Conservation (phyloP, 2,329 filamentous ascomycete genomes). For the Lachnellula cervina region DNA sequence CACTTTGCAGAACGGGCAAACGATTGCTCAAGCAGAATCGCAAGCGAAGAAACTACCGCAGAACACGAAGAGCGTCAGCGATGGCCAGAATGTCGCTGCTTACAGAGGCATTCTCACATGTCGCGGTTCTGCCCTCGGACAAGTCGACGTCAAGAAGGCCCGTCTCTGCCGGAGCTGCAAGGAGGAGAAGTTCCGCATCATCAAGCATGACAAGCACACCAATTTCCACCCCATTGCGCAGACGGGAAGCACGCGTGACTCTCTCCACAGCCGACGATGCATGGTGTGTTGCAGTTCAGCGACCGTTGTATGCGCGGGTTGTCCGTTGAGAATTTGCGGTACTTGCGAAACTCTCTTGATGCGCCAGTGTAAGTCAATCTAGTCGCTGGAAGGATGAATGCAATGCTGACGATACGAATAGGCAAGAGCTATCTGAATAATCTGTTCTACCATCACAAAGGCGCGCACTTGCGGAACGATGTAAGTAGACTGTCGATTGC, state of each 20-base stretch:
- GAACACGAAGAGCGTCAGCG: not conserved
- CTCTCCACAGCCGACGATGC: not conserved
- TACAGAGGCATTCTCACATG: conserved; percentile 9
- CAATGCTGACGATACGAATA: not conserved
- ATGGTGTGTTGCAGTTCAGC: conserved; percentile 5
- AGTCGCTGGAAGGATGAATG: not conserved
- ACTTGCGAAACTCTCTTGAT: conserved; percentile 8
- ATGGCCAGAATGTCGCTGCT: conserved; percentile 3
- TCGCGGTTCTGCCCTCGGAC: conserved; percentile 10
- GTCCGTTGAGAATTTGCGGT: conserved; percentile 14
- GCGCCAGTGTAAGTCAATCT: conserved; percentile 4
- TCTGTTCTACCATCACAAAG: conserved; percentile 3
- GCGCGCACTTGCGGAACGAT: conserved; percentile 14
- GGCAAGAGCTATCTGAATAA: conserved; percentile 12
- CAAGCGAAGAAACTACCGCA: not conserved
- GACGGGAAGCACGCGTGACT: not conserved
- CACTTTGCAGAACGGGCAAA: too few species aligned
- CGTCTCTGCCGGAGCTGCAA: conserved; percentile 10
- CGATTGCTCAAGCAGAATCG: not conserved
- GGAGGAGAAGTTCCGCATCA: not conserved
- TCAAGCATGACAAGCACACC: not conserved
- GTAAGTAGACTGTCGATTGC: conserved; percentile 4
- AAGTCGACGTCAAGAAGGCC: conserved; percentile 17
- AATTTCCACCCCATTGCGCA: too few species aligned
- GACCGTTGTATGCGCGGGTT: conserved; percentile 4